phyloP scores from a whole-genome alignment of 2,329 filamentous ascomycete species.

The Colletotrichum phormii region DNA sequence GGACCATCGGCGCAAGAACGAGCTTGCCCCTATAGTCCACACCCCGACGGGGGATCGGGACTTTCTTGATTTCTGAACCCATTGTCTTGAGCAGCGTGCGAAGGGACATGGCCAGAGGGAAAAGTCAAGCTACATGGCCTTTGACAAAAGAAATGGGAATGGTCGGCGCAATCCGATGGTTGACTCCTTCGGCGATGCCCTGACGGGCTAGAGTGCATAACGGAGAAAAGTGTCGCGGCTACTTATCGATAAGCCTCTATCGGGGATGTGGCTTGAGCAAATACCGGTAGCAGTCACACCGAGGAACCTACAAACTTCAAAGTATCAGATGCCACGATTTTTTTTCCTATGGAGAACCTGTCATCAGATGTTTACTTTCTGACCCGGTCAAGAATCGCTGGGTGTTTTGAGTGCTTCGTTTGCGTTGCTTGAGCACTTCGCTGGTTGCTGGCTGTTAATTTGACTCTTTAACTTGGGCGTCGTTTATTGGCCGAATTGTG shows the following conservation, averaged over 20 bases:
- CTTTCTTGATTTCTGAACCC: slow-evolving; percentile 70
- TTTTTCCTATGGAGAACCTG: not conserved
- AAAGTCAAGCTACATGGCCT: not conserved
- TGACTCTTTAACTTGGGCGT: not conserved
- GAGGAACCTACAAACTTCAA: not conserved
- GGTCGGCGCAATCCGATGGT: slow-evolving; percentile 15
- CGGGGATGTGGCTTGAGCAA: not conserved
- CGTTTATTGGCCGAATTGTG: not conserved
- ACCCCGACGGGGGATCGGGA: slow-evolving; percentile 87
- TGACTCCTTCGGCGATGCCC: slow-evolving; percentile 29
- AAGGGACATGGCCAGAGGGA: slow-evolving; percentile 24
- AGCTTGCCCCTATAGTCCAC: slow-evolving; percentile 95
- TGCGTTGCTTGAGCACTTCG: not conserved
- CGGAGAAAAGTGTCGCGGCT: slow-evolving; percentile 20
- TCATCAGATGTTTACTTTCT: too few relatives aligned
- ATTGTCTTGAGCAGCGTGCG: slow-evolving; percentile 61
- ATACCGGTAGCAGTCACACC: not conserved
- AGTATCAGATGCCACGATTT: not conserved
- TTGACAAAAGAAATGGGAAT: slow-evolving; percentile 7
- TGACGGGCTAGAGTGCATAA: slow-evolving; percentile 26
- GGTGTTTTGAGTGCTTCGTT: not conserved
- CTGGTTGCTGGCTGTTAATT: not conserved
- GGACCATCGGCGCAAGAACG: slow-evolving; percentile 97
- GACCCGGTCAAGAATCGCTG: not conserved
- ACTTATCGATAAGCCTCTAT: slow-evolving; percentile 35